Evolutionary conservation across 2,329 filamentous ascomycete species (phyloP).

Genomic region (Trematosphaeria pertusa): DNA sequence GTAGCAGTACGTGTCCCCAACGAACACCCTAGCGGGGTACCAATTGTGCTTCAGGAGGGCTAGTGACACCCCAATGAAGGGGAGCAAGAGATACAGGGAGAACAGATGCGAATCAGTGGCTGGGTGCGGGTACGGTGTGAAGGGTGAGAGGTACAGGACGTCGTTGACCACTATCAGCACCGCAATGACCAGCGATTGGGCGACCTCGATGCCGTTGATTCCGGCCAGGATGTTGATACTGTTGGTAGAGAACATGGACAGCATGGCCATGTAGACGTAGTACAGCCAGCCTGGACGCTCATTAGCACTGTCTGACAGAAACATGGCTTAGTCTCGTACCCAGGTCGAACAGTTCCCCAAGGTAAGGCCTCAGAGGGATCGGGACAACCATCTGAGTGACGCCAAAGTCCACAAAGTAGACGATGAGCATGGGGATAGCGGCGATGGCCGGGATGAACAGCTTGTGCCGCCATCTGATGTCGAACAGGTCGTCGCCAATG

Average conservation of each 20-base stretch:
- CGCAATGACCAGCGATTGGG: constrained; percentile 91
- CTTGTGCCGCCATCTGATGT: constrained; percentile 98
- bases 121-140: constrained; percentile 83
- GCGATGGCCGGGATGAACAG: constrained; percentile 96
- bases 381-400: constrained; percentile 96
- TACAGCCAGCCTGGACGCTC: constrained; percentile 62
- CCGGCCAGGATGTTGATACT: constrained; percentile 99
- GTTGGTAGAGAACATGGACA: constrained; percentile 98
- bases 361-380: constrained; percentile 79
- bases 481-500: constrained; percentile 94
- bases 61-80: constrained; percentile 89
- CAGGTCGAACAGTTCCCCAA: constrained; percentile 86
- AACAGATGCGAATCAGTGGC: constrained; percentile 96
- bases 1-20: constrained; percentile 99
- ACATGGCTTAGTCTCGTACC: constrained; percentile 41
- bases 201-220: constrained; percentile 98
- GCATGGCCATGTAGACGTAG: constrained; percentile 95
- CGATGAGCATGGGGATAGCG: constrained; percentile 88
- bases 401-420: constrained; percentile 98
- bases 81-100: constrained; percentile 91
- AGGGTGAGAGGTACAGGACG: constrained; percentile 76
- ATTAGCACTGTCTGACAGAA: constrained; percentile 22
- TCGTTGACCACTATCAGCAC: constrained; percentile 86
- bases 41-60: constrained; percentile 92
- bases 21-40: constrained; percentile 94